Evolutionary conservation across 1,139 yeast species (phyloP).

Genomic region (Petasospora rhodanensis): DNA sequence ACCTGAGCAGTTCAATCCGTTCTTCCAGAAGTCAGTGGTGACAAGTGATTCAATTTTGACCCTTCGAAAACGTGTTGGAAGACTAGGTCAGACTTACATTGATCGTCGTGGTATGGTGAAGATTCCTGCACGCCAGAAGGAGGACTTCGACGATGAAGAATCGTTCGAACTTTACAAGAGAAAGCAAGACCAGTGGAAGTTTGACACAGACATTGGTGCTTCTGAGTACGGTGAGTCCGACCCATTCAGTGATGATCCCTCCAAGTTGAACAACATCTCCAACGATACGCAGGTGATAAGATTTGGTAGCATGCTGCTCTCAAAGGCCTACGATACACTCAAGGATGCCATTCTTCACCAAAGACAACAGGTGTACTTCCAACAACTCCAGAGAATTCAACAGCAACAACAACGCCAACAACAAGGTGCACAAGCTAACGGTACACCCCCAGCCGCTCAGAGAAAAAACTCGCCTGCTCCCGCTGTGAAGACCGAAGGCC

Average conservation of each 20-base stretch:
- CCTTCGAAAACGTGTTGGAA: constrained; percentile 70
- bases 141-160: constrained; percentile 26
- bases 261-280: constrained; percentile 73
- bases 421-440: constrained; percentile 10
- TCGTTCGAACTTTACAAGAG: constrained; percentile 47
- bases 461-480: constrained; percentile 3
- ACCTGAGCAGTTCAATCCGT: constrained; percentile 42
- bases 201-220: constrained; percentile 63
- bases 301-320: constrained; percentile 85
- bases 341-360: constrained; percentile 43
- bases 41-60: constrained; percentile 54
- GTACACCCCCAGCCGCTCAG: too few relatives aligned
- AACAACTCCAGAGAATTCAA: constrained; percentile 27
- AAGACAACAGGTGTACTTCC: constrained; percentile 46
- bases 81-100: constrained; percentile 65
- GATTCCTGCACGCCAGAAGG: constrained; percentile 28
- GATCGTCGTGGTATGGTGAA: constrained; percentile 54
- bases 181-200: constrained; percentile 68
- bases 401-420: constrained; percentile 21
- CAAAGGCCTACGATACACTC: constrained; percentile 76
- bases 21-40: constrained; percentile 21
- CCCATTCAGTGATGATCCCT: constrained; percentile 59
- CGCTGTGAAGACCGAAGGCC: not conserved
- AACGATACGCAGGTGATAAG: constrained; percentile 86
- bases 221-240: constrained; percentile 46